These are phyloP conservation scores for Macrophomina pseudophaseolina DNA, from an alignment of 2,329 filamentous ascomycete species.

Conservation along the genomic window DNA sequence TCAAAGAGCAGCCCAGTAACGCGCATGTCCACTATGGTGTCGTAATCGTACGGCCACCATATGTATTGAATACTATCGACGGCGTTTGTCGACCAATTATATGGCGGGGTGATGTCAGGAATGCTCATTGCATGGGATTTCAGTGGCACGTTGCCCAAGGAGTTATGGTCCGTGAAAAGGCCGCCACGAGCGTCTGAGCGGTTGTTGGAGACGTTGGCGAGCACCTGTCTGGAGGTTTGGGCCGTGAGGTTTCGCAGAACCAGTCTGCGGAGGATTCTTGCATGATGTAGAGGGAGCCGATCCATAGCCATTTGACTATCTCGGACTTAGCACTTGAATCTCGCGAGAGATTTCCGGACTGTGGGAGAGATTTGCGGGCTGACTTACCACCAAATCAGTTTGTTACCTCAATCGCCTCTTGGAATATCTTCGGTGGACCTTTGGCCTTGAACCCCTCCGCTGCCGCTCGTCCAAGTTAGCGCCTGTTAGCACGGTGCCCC, in stretches of 20 bases:
- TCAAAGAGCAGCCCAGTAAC: too few species aligned
- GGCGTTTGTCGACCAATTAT: too few species aligned
- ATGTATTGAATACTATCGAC: background rate
- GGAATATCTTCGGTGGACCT: background rate
- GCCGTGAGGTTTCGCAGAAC: background rate
- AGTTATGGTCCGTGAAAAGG: background rate
- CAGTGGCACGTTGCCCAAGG: background rate
- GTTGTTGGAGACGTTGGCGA: background rate
- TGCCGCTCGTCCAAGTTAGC: background rate
- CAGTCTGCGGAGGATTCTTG: background rate
- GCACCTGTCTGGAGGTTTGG: background rate
- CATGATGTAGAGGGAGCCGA: background rate
- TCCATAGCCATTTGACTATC: constrained; percentile 2
- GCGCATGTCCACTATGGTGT: background rate
- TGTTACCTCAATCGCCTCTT: background rate
- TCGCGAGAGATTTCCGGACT: too few species aligned
- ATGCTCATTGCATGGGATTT: background rate
- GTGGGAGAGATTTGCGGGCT: too few species aligned
- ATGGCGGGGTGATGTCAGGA: background rate
- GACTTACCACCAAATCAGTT: background rate
- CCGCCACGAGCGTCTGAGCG: background rate
- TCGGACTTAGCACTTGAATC: background rate
- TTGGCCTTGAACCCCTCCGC: background rate
- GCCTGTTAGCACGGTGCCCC: background rate
- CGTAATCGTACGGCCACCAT: background rate